Conservation (phyloP, 208 protist species). For the Trypanosoma theileri region DNA sequence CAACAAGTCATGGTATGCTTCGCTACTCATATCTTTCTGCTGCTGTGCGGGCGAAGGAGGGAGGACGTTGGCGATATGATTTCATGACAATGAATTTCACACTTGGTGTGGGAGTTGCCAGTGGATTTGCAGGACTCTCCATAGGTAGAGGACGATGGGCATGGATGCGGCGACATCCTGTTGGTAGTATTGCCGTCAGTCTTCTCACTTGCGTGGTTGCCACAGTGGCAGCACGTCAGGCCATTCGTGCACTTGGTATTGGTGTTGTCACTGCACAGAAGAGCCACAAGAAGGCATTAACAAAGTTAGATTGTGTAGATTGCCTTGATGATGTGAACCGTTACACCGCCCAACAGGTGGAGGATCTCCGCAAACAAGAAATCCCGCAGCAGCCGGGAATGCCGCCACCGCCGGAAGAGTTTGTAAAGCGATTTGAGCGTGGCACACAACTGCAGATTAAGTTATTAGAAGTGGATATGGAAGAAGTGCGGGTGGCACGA, state of each 20-base stretch:
- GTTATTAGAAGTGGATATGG: constrained; percentile 68
- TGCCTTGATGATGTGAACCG: constrained; percentile 74
- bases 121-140: constrained; percentile 46
- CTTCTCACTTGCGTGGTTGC: constrained; percentile 41
- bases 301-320: constrained; percentile 59
- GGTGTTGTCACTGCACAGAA: constrained; percentile 69
- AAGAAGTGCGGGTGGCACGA: constrained; percentile 60
- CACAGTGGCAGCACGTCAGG: constrained; percentile 43
- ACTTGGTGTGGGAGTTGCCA: constrained; percentile 44
- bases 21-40: constrained; percentile 66
- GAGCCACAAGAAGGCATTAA: constrained; percentile 68
- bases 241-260: constrained; percentile 54
- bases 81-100: constrained; percentile 83
- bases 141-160: constrained; percentile 40
- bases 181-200: constrained; percentile 46
- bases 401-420: constrained; percentile 67
- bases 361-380: constrained; percentile 47
- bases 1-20: constrained; percentile 66
- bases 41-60: constrained; percentile 63
- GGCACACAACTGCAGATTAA: constrained; percentile 51
- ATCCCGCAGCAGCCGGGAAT: constrained; percentile 67
- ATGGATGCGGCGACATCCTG: constrained; percentile 69
- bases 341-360: constrained; percentile 62
- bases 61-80: constrained; percentile 79
- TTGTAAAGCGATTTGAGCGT: constrained; percentile 59